Evolutionary conservation across 352 stramenopile species (phyloP).

Genomic region (Globisporangium spiculum): DNA sequence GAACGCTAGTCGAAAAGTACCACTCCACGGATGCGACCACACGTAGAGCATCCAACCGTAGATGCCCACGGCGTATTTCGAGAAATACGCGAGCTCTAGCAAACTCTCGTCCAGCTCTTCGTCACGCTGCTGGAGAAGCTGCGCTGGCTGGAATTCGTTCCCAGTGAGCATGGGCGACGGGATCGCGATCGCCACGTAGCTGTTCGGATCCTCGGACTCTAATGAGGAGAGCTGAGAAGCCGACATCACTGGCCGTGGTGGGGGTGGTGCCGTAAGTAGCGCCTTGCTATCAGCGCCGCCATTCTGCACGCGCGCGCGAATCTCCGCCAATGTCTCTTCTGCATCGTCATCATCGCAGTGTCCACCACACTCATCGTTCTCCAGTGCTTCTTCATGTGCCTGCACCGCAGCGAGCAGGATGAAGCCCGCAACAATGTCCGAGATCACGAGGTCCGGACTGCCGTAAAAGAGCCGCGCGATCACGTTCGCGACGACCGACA

Average conservation of each 20-base stretch:
- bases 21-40: slow-evolving; percentile 87
- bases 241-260: slow-evolving; percentile 12
- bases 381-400: slow-evolving; percentile 59
- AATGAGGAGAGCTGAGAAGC: slow-evolving; percentile 24
- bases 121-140: slow-evolving; percentile 40
- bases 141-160: slow-evolving; percentile 7
- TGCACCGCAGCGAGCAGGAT: slow-evolving; percentile 79
- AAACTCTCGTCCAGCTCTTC: slow-evolving; percentile 44
- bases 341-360: slow-evolving; percentile 29
- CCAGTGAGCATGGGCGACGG: slow-evolving; percentile 20
- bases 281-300: background rate
- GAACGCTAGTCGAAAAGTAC: slow-evolving; percentile 69
- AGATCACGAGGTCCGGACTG: slow-evolving; percentile 84
- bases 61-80: slow-evolving; percentile 84
- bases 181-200: slow-evolving; percentile 56
- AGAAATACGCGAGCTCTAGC: slow-evolving; percentile 76
- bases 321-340: slow-evolving; percentile 47
- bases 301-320: slow-evolving; percentile 42
- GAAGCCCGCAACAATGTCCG: slow-evolving; percentile 84
- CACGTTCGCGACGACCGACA: slow-evolving; percentile 85
- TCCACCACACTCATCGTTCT: slow-evolving; percentile 26
- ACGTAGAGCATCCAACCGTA: slow-evolving; percentile 90
- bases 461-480: slow-evolving; percentile 85
- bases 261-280: background rate
- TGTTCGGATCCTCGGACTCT: slow-evolving; percentile 20